Evolutionary conservation across 2,329 filamentous ascomycete genomes (phyloP), one percentile per base, ranked within the genome.

Genomic region (Arachnomyces sp.): DNA sequence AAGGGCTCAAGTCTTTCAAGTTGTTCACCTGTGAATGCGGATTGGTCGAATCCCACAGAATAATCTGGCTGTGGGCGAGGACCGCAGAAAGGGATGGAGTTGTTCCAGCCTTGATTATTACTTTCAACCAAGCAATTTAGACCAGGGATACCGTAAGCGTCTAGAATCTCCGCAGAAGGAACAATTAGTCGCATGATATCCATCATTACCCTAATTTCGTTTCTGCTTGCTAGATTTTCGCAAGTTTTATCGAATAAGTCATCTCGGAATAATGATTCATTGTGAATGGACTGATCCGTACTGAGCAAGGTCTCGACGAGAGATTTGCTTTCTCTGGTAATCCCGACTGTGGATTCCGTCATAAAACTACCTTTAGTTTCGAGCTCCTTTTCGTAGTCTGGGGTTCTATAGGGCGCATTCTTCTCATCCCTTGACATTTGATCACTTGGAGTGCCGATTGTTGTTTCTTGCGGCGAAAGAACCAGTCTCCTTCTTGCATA

Each of bases 1-100:
- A 64, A 65, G 5, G 62, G 61, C 5, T 51, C 42, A 6, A 74
- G 48, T 53, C 64, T 72, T 11, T 51, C 31, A 4, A 69, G 58
- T 49, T 72, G 66, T 7, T 63, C 54, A 0, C 62, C 38, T 1
- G 60, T 70, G 43, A 74, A 74, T 38, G 64, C 65, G 3, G 57
- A 47, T 13, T 47, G 40, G 36, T 48, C 49, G 42, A 61, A 60
- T 40, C 59, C 57, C 7, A 61, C 50, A 17, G 55, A 37, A 39
- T 54, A 63, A 45, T 63, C 56, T 11, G 59, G 60, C 46, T 63
- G 54, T 28, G 58, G 60, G 36, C 52, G 47, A 32, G 58, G 34
- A 21, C 45, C 44, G 15, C 45, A 46, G 7, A 62, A n/a, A 28
- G 55, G 52, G 16, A 57, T 53, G 15, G 45, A 48, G 40, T 53